Evolutionary conservation across 176 grass and related monocot species (phyloP).

Genomic region (Triticum turgidum): DNA sequence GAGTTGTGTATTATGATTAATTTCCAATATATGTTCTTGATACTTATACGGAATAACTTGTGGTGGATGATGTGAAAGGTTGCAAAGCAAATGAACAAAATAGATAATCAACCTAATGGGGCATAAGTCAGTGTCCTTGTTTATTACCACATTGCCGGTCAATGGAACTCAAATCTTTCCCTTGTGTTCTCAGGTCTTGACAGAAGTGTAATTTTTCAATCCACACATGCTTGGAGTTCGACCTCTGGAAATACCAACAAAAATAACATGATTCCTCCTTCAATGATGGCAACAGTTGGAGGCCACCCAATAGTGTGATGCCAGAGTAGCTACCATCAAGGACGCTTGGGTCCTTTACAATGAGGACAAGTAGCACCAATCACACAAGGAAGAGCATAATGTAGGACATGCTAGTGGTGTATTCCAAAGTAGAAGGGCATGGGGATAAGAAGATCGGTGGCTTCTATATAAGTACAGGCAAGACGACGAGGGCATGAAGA

Average conservation of each 20-base stretch:
- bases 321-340: slow-evolving; percentile 25
- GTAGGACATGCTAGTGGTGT: slow-evolving; percentile 88
- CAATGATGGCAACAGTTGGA: not conserved
- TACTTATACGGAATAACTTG: not conserved
- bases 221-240: slow-evolving; percentile 9
- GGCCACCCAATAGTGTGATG: not conserved
- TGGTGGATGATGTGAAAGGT: not conserved
- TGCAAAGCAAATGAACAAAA: not conserved
- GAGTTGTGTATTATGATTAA: not conserved
- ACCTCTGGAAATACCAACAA: slow-evolving; percentile 31
- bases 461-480: slow-evolving; percentile 84
- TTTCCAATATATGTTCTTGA: not conserved
- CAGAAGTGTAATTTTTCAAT: slow-evolving; percentile 16
- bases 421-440: slow-evolving; percentile 65
- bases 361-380: slow-evolving; percentile 28
- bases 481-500: slow-evolving; percentile 68
- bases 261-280: slow-evolving; percentile 16
- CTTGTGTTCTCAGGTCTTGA: slow-evolving; percentile 26
- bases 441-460: slow-evolving; percentile 63
- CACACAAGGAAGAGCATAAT: slow-evolving; percentile 60
- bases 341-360: slow-evolving; percentile 45
- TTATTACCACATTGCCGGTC: slow-evolving; percentile 1
- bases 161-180: not conserved
- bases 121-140: not conserved
- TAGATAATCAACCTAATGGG: not conserved